These are phyloP conservation scores for Podospora australis DNA, from an alignment of 495 filamentous ascomycete species.

Conservation along the genomic window DNA sequence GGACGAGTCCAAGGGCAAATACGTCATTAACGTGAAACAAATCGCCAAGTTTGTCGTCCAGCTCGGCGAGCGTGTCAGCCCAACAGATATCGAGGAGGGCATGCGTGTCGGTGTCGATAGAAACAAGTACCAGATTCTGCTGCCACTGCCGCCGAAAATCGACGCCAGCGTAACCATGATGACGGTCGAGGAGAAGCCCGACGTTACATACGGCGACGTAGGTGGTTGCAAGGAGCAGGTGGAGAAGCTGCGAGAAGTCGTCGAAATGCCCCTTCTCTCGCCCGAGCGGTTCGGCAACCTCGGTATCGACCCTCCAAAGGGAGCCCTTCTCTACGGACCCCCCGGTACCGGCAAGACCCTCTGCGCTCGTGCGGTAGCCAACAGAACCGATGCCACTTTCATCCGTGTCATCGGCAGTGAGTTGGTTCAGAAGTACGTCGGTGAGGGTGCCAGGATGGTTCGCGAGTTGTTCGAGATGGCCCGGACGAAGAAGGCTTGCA, in stretches of 20 bases:
- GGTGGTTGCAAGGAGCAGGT: constrained; percentile 99
- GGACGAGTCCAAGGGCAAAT: constrained; percentile 97
- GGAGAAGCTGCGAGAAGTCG: constrained; percentile 96
- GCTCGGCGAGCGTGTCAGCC: constrained; percentile 91
- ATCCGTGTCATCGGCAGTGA: constrained; percentile 97
- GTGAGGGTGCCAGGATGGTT: constrained; percentile 96
- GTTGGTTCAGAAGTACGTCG: constrained; percentile 97
- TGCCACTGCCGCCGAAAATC: constrained; percentile 98
- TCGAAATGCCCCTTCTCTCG: constrained; percentile 94
- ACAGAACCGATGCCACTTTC: constrained; percentile 96
- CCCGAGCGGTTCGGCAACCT: constrained; percentile 95
- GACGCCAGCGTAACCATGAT: constrained; percentile 99
- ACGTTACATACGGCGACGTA: constrained; percentile 98
- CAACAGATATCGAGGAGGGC: constrained; percentile 98
- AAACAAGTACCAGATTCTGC: constrained; percentile 97
- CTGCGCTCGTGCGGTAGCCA: constrained; percentile 93
- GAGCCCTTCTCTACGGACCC: constrained; percentile 91
- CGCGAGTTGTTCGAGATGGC: constrained; percentile 99
- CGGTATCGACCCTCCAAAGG: constrained; percentile 97
- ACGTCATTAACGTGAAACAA: constrained; percentile 99
- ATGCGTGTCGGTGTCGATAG: constrained; percentile 98
- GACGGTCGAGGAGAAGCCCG: constrained; percentile 99
- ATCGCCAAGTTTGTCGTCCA: constrained; percentile 99
- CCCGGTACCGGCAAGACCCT: constrained; percentile 98
- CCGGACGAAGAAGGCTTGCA: constrained; percentile 98